Evolutionary conservation across 2,329 filamentous ascomycete genomes (phyloP).

Genomic region (Cladosporium sp.): DNA sequence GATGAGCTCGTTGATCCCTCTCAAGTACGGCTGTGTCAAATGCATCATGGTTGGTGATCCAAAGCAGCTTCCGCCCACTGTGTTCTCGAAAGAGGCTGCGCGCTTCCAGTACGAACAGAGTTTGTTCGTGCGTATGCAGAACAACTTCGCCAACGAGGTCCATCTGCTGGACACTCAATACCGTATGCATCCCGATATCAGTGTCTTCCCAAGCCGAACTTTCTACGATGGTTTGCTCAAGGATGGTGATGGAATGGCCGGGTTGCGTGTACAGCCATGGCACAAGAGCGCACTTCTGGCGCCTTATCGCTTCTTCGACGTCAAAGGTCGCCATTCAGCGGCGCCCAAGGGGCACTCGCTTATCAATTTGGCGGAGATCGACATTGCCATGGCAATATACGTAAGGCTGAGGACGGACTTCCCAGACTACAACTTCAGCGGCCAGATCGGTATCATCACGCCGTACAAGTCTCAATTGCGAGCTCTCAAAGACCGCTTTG

Average conservation of each 20-base stretch:
- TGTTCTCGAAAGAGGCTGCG: conserved; percentile 89
- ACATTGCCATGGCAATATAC: conserved; percentile 83
- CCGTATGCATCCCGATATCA: conserved; percentile 98
- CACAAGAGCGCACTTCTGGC: conserved; percentile 78
- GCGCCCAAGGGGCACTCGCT: conserved; percentile 85
- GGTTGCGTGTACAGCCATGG: conserved; percentile 77
- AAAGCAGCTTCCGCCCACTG: conserved; percentile 93
- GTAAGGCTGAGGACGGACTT: conserved; percentile 74
- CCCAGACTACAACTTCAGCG: conserved; percentile 66
- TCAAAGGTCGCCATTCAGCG: conserved; percentile 80
- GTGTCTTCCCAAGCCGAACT: conserved; percentile 80
- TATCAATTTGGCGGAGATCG: conserved; percentile 83
- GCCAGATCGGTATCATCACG: conserved; percentile 95
- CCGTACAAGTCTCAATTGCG: conserved; percentile 93
- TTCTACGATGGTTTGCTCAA: conserved; percentile 90
- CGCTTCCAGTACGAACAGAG: conserved; percentile 96
- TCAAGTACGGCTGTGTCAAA: conserved; percentile 96
- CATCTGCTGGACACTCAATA: conserved; percentile 98
- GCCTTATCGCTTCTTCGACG: conserved; percentile 96
- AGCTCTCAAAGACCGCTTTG: conserved; percentile 75
- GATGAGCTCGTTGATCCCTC: conserved; percentile 89
- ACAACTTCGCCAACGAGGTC: conserved; percentile 81
- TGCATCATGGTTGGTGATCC: conserved; percentile 97
- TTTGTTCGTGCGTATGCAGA: conserved; percentile 97
- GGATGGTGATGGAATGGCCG: conserved; percentile 81